Conservation (phyloP, 192 early-diverging fungal genomes). For the Diversispora epigaea region DNA sequence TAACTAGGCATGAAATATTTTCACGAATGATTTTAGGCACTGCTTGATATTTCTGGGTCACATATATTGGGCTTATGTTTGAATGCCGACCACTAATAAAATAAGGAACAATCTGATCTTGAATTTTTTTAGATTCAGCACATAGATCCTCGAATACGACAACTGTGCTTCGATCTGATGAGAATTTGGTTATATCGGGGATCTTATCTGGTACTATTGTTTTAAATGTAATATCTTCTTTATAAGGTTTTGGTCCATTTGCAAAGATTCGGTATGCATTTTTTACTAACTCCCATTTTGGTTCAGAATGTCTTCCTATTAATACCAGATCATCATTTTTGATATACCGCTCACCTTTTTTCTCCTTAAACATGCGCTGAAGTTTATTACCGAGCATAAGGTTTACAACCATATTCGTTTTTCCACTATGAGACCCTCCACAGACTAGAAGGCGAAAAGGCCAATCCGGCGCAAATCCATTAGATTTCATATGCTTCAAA, state of each 20-base stretch:
- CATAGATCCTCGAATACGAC: constrained; percentile 20
- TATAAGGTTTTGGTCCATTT: constrained; percentile 19
- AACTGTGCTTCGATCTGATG: neutral
- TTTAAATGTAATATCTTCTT: constrained; percentile 12
- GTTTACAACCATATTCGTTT: constrained; percentile 19
- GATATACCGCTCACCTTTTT: constrained; percentile 5
- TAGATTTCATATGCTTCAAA: neutral
- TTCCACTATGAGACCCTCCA: neutral
- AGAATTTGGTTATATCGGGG: constrained; percentile 14
- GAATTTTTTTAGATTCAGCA: constrained; percentile 21
- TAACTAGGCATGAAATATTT: constrained; percentile 9
- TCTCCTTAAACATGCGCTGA: constrained; percentile 1
- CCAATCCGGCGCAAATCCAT: neutral
- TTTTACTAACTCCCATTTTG: constrained; percentile 25
- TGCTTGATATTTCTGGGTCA: constrained; percentile 19
- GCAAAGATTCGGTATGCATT: constrained; percentile 21
- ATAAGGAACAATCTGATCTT: constrained; percentile 20
- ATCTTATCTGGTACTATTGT: neutral
- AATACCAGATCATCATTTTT: constrained; percentile 30
- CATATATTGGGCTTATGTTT: constrained; percentile 9
- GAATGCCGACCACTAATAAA: constrained; percentile 23
- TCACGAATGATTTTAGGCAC: constrained; percentile 13
- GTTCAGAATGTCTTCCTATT: constrained; percentile 22
- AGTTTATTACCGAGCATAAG: constrained; percentile 19
- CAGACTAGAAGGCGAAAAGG: constrained; percentile 13